These are phyloP conservation scores for Peziza echinospora DNA, from an alignment of 495 filamentous ascomycete genomes.

Conservation along the genomic window DNA sequence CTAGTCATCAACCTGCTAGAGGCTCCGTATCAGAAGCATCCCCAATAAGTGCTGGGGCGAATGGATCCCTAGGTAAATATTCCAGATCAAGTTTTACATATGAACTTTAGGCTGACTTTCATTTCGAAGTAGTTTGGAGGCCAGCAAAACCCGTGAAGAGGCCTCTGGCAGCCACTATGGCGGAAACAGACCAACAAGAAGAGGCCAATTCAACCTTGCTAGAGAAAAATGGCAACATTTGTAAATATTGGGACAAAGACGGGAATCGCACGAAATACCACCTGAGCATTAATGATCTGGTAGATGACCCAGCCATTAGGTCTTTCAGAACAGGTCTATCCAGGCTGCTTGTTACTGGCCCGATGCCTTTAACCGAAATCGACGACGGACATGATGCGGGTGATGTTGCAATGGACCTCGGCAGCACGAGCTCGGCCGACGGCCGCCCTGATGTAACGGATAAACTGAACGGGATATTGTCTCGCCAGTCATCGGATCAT, in stretches of 20 bases:
- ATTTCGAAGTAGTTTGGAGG: slow-evolving; percentile 10
- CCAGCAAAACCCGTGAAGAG: slow-evolving; percentile 12
- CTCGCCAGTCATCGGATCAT: not conserved
- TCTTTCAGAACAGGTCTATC: not conserved
- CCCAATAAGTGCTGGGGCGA: too few species aligned
- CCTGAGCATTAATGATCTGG: not conserved
- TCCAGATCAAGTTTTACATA: too few species aligned
- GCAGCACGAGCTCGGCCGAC: not conserved
- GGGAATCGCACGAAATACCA: not conserved
- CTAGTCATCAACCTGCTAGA: not conserved
- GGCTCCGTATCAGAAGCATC: too few species aligned
- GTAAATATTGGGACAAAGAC: not conserved
- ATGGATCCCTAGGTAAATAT: too few species aligned
- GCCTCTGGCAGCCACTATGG: slow-evolving; percentile 13
- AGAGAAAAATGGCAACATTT: not conserved
- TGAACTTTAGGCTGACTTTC: too few species aligned
- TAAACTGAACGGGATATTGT: not conserved
- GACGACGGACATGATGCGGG: not conserved
- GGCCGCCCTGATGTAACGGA: not conserved
- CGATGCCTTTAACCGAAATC: too few species aligned
- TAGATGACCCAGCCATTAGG: not conserved
- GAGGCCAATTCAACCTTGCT: not conserved
- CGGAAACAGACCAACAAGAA: slow-evolving; percentile 9
- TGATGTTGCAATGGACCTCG: not conserved
- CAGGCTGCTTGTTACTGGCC: too few species aligned